Evolutionary conservation across 1,284 basidiomycete genomes (phyloP), one percentile per base, ranked within the genome.

Genomic region (Microbotryum scabiosae): DNA sequence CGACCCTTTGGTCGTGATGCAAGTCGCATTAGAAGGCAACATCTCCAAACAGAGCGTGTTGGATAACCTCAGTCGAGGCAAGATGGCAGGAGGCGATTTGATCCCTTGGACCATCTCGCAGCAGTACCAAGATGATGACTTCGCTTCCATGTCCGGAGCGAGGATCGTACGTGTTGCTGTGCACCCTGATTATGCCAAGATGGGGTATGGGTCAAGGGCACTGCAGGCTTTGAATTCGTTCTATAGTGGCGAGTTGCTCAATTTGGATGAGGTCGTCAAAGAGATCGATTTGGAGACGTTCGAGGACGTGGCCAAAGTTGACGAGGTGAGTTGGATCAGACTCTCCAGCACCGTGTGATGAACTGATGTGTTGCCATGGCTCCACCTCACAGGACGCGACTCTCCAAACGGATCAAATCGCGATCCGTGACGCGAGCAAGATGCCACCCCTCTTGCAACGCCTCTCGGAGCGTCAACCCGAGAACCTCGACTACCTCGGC

Each of bases 51-150:
- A 86, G 55, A 85, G 83, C 32, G 90, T 98, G 60, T 79, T 97
- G 79, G 91, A 93, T 65, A 87, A 87, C 52, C 76, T 97, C 18
- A 82, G 82, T 49, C 79, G 89, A 53, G 90, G 90, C 16, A 79
- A 85, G 70, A 80, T 88, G 62, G 87, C 88, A 5, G 88, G 90
- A 1, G 96, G 96, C 2, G 96, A 99, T 78, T 85, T 99, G 82
- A 97, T 99, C 66, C 96, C 96, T 1, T 98, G 96, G 96, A 80
- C 96, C 26, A 80, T 99, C 44, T 85, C 89, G 46, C 90, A 94
- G 74, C 92, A 96, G 76, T 99, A 91, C 81, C 92, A 97, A 79
- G 96, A 99, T 75, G 86, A 83, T 69, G 87, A 90, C 75, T 99
- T 99, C 76, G 94, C 90, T 4, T 80, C 82, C 76, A 78, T 99